Evolutionary conservation across 495 filamentous ascomycete genomes (phyloP).

Genomic region (Xylaria acuta): DNA sequence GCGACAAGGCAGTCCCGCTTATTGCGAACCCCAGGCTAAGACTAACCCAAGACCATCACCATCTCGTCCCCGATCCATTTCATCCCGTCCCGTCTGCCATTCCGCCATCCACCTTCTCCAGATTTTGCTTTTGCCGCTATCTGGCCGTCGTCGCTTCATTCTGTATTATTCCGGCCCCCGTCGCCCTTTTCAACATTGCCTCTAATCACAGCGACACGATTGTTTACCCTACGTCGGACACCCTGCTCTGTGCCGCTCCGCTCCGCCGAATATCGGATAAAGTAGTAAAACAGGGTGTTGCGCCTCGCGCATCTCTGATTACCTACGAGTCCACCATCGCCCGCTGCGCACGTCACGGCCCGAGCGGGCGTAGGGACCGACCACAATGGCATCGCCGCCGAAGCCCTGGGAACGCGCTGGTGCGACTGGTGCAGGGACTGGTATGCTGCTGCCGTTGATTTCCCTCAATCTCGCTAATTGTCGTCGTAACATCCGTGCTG

Average conservation of each 20-base stretch:
- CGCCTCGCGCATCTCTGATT: not conserved
- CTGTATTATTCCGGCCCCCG: not conserved
- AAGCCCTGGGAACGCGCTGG: conserved; percentile 94
- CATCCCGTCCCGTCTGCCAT: conserved; percentile 19
- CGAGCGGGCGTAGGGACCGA: conserved; percentile 23
- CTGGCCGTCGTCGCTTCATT: conserved; percentile 14
- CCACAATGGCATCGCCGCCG: conserved; percentile 74
- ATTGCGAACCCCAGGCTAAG: not conserved
- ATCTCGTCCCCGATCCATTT: not conserved
- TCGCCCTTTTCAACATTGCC: not conserved
- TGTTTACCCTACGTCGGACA: not conserved
- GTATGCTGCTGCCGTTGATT: conserved; percentile 42
- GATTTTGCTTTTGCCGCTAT: conserved; percentile 32
- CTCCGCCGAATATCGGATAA: not conserved
- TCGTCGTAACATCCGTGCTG: not conserved
- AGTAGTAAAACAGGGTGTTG: not conserved
- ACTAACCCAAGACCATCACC: not conserved
- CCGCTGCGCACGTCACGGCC: conserved; percentile 24
- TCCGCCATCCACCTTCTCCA: conserved; percentile 27
- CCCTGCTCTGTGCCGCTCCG: not conserved
- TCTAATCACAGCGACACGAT: not conserved
- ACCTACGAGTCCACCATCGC: conserved; percentile 18
- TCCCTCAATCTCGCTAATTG: conserved; percentile 8
- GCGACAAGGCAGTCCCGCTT: conserved; percentile 8
- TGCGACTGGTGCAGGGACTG: conserved; percentile 60